Percentiles rank a stretch among this genome's conserved stretches.
phyloP scores from a whole-genome alignment of 768 basidiomycete genomes.

The Mycena filopes region DNA sequence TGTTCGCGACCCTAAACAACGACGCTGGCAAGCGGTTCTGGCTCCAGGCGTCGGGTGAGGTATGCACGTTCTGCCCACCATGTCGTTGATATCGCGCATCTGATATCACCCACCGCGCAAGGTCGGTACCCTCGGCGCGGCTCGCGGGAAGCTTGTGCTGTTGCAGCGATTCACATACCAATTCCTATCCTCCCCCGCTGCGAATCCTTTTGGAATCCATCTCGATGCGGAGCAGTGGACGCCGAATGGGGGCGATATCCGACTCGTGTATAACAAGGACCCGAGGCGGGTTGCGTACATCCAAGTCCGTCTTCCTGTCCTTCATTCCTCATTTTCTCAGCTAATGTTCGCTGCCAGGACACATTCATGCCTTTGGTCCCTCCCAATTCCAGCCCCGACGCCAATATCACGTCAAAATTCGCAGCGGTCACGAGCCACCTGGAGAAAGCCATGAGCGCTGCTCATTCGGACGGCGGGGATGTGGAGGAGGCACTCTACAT shows the following conservation, averaged over 20 bases:
- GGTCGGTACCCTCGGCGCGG: conserved; percentile 28
- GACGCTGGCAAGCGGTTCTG: conserved; percentile 25
- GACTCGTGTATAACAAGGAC: conserved; percentile 21
- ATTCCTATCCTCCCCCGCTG: conserved; percentile 3
- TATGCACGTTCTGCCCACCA: no score
- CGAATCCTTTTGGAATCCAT: conserved; percentile 26
- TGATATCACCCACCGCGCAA: no score
- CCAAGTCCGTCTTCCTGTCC: neutral
- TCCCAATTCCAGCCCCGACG: conserved; percentile 21
- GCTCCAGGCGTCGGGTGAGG: conserved; percentile 10
- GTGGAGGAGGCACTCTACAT: conserved; percentile 26
- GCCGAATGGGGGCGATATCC: conserved; percentile 27
- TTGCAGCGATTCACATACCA: conserved; percentile 33
- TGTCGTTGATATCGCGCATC: no score
- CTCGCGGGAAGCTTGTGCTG: conserved; percentile 30
- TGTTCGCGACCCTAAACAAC: conserved; percentile 17
- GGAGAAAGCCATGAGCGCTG: conserved; percentile 14
- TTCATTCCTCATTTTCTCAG: neutral
- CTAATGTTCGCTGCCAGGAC: conserved; percentile 14
- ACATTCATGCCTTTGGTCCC: conserved; percentile 29
- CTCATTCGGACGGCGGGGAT: neutral
- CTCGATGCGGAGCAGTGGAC: conserved; percentile 30
- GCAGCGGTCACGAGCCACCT: conserved; percentile 17
- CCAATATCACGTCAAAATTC: conserved; percentile 29
- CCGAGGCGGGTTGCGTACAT: conserved; percentile 29